Evolutionary conservation across 768 basidiomycete species (phyloP).

Genomic region (Butyriboletus loyo): DNA sequence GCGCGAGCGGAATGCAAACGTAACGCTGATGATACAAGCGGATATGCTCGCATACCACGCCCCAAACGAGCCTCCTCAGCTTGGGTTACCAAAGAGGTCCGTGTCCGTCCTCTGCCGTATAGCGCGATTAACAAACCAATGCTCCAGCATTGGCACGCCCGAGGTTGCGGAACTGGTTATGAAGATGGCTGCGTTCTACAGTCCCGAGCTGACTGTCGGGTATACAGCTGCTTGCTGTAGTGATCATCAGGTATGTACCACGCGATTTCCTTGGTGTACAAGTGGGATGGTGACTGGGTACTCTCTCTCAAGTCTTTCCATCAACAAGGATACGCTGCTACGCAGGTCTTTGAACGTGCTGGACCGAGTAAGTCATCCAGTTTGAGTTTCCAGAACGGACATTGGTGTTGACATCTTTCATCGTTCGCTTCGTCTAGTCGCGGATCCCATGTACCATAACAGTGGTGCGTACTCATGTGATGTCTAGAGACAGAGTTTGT

Average conservation of each 20-base stretch:
- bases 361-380: conserved; percentile 51
- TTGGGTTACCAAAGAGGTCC: conserved; percentile 73
- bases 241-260: conserved; percentile 68
- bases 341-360: conserved; percentile 84
- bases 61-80: conserved; percentile 74
- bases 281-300: neutral
- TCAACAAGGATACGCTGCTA: conserved; percentile 79
- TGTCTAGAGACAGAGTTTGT: neutral
- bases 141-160: conserved; percentile 67
- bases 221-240: conserved; percentile 82
- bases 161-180: conserved; percentile 73
- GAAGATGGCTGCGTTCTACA: conserved; percentile 76
- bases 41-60: conserved; percentile 90
- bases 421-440: conserved; percentile 44
- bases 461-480: conserved; percentile 45
- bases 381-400: neutral
- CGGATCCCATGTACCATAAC: conserved; percentile 88
- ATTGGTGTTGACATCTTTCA: neutral
- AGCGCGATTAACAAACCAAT: neutral
- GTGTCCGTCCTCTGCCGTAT: conserved; percentile 19
- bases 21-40: conserved; percentile 84
- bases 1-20: conserved; percentile 53
- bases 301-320: conserved; percentile 60
- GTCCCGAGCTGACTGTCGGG: conserved; percentile 73
- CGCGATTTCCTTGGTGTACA: neutral